Base-by-base conservation (phyloP, 192 early-diverging fungal species). In the Spizellomyces punctatus region DNA sequence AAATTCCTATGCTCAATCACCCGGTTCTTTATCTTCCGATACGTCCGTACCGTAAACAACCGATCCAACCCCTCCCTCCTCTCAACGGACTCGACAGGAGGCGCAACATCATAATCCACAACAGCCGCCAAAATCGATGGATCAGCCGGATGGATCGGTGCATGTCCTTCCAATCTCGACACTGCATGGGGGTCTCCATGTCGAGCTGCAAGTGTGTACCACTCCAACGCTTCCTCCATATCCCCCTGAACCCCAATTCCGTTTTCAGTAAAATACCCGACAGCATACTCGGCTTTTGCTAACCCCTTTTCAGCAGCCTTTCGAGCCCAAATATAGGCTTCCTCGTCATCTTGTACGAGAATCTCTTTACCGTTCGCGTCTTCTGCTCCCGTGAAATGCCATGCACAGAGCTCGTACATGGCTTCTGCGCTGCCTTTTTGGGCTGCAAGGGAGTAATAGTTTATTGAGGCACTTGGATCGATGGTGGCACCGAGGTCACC, bases 371-470 rank as follows among this genome's bases (percentile, higher is more conserved):
- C 46, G 46, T 46, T n/a, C 0, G 54, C 64, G 46, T 66, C 64
- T 50, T 66, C 64, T 16, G 64, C 64, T 9, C 64, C 64, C 8
- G 64, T 66, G 22, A 66, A 66, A 41, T 66, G 64, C 64, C 64
- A 66, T 0, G 64, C 64, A 21, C 46, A 36, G 46, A 66, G 64
- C 46, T 66, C 64, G 54, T 66, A 66, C 64, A 66, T 66, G 44
- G 64, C 64, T 46, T 66, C 64, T 41, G 64, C 64, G 17, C 46
- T 50, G 44, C 64, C 64, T 42, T 66, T 66, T 41, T 50, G 44
- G 6, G 64, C 64, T 5, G 64, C 64, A 0, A 50, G 64, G 0
- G 46, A 46, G 46, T 66, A 66, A 22, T 46, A 66, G 1, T 6
- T 46, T 8, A 66, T 66, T 12, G 43, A 47, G 48, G 8, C 43